Conservation (phyloP, 2,329 filamentous ascomycete genomes). For the Fusarium proliferatum region DNA sequence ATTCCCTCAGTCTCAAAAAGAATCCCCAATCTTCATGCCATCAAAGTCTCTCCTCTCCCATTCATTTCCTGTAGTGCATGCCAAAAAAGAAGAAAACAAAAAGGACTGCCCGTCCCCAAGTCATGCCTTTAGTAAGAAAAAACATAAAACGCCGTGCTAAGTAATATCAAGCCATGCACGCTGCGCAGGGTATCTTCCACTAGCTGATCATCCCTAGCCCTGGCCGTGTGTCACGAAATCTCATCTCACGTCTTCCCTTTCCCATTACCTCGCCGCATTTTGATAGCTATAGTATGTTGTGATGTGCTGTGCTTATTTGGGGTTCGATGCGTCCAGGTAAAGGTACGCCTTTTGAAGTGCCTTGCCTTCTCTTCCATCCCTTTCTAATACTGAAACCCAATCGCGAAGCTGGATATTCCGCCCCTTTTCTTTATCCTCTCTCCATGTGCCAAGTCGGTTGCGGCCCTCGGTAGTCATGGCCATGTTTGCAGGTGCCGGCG, state of each 20-base stretch:
- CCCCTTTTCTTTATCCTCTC: constrained; percentile 82
- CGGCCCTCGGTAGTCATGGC: constrained; percentile 67
- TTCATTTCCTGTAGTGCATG: constrained; percentile 25
- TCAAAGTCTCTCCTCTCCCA: neutral
- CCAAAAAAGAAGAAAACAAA: constrained; percentile 5
- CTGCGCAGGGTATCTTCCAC: constrained; percentile 49
- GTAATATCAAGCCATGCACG: constrained; percentile 46
- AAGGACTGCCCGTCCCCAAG: constrained; percentile 33
- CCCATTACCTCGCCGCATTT: constrained; percentile 32
- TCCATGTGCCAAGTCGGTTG: constrained; percentile 76
- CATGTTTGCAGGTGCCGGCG: constrained; percentile 47
- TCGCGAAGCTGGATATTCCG: constrained; percentile 86
- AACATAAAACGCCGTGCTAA: constrained; percentile 52
- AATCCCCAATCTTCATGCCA: constrained; percentile 4
- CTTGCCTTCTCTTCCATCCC: constrained; percentile 75
- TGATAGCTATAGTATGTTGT: constrained; percentile 10
- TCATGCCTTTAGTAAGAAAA: constrained; percentile 35
- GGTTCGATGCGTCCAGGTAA: constrained; percentile 61
- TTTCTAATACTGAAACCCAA: constrained; percentile 81
- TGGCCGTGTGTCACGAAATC: constrained; percentile 23
- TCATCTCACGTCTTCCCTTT: constrained; percentile 6
- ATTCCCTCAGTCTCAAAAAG: neutral
- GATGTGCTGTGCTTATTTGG: constrained; percentile 47
- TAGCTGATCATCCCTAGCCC: constrained; percentile 26
- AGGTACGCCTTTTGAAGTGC: constrained; percentile 70